Conservation (phyloP, 2,329 filamentous ascomycete genomes). For the Berkeleyomyces basicola region DNA sequence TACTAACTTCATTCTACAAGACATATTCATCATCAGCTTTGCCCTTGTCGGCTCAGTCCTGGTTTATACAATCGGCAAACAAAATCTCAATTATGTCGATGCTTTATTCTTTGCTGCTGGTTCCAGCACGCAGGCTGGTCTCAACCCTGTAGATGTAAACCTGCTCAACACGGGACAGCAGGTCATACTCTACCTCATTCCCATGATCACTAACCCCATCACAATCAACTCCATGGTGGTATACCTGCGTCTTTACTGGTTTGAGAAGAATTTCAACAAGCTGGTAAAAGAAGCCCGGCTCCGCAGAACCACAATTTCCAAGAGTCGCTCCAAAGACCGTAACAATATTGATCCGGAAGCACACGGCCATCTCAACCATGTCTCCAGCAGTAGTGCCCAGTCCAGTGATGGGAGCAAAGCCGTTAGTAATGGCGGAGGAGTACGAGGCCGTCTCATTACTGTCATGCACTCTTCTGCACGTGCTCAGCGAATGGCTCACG, state of each 20-base stretch:
- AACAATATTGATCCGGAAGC: slow-evolving; percentile 20
- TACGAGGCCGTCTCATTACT: slow-evolving; percentile 48
- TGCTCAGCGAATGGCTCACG: slow-evolving; percentile 42
- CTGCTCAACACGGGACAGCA: slow-evolving; percentile 55
- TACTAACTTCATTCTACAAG: slow-evolving; percentile 24
- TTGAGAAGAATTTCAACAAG: slow-evolving; percentile 85
- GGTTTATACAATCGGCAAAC: slow-evolving; percentile 44
- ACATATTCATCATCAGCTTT: slow-evolving; percentile 65
- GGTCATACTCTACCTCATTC: slow-evolving; percentile 51
- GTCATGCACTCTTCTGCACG: slow-evolving; percentile 44
- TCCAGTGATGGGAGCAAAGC: background rate
- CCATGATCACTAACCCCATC: slow-evolving; percentile 67
- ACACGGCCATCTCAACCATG: slow-evolving; percentile 14
- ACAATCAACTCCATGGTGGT: slow-evolving; percentile 75
- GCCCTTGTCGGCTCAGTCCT: slow-evolving; percentile 60
- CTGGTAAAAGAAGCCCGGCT: slow-evolving; percentile 57
- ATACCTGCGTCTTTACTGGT: slow-evolving; percentile 90
- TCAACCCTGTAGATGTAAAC: slow-evolving; percentile 67
- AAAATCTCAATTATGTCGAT: slow-evolving; percentile 62
- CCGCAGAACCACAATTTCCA: slow-evolving; percentile 47
- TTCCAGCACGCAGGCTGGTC: slow-evolving; percentile 74
- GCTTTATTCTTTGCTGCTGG: slow-evolving; percentile 78
- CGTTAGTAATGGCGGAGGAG: slow-evolving; percentile 27
- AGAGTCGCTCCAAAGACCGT: slow-evolving; percentile 24
- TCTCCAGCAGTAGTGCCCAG: background rate